Base-by-base conservation (phyloP, 495 filamentous ascomycete genomes). In the Niebla homalea region DNA sequence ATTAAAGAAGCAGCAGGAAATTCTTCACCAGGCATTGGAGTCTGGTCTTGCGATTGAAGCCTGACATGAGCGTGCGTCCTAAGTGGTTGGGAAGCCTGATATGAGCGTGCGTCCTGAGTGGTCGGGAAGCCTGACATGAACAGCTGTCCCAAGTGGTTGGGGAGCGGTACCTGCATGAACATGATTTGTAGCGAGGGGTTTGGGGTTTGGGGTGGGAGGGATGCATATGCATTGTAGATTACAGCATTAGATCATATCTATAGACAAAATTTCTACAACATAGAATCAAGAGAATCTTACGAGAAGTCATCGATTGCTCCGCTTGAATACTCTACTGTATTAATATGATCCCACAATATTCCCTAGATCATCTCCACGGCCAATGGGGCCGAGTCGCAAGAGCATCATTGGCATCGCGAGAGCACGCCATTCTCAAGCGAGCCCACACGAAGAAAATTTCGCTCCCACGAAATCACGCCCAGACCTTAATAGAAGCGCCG, bases 1-100 rank as follows among this genome's bases (percentile, higher is more conserved):
- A 56, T 64, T 71, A 50, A 84, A 88, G 70, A 73, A 79, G 57
- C 75, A 85, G 60, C 81, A 85, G 52, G 77, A 84, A 53, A 67
- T 67, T 22, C 49, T 77, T 41, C 63, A 70, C 3, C 65, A 71
- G 50, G 70, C 70, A 12, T 50, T 75, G 52, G 62, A 73, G 25
- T 58, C 56, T 7, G 45, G 45, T 15, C 7, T 57, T 16, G 45
- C 47, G 35, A 45, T 57, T 23, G 48, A 38, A 36, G 43, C 48
- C 38, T 60, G 42, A 55, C 12, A 46, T 23, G 8, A 22, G n/a
- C 29, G 8, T 14, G 36, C 12, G 4, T 43, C 35, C 42, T 32
- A 20, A 10, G 18, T n/a, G 20, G n/a, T 48, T 36, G 54, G 36
- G 20, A 32, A 36, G 43, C 48, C 38, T 60, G 42, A 55, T 10